These are phyloP conservation scores for Penicillium sp. DNA, from an alignment of 2,329 filamentous ascomycete genomes.

Conservation along the genomic window DNA sequence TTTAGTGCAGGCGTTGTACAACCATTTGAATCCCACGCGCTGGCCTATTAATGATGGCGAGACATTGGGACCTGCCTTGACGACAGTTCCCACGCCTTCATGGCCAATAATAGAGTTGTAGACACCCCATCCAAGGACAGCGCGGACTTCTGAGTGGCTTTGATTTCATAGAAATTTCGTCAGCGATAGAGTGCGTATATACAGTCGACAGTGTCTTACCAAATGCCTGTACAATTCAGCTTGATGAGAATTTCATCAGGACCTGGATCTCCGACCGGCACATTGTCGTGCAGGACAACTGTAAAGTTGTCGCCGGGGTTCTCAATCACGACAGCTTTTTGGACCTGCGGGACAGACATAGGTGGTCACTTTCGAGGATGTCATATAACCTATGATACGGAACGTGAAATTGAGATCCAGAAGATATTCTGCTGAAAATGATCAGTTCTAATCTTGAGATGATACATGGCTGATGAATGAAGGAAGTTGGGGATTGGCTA, in stretches of 20 bases:
- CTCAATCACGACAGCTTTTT: slow-evolving; percentile 25
- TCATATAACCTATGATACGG: too few species aligned
- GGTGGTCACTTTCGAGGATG: not conserved
- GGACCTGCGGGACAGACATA: slow-evolving; percentile 11
- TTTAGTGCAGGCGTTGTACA: slow-evolving; percentile 30
- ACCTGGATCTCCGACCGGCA: slow-evolving; percentile 22
- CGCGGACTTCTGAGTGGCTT: slow-evolving; percentile 33
- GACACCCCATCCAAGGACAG: slow-evolving; percentile 25
- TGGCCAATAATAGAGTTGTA: slow-evolving; percentile 35
- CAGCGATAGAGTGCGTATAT: not conserved
- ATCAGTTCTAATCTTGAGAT: not conserved
- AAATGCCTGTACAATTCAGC: slow-evolving; percentile 29
- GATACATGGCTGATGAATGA: not conserved
- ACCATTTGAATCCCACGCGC: slow-evolving; percentile 32
- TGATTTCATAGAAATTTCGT: not conserved
- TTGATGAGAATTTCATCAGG: slow-evolving; percentile 29
- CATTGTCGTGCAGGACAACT: slow-evolving; percentile 18
- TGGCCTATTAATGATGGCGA: slow-evolving; percentile 18
- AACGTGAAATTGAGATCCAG: not conserved
- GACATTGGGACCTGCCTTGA: slow-evolving; percentile 20
- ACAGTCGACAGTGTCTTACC: slow-evolving; percentile 14
- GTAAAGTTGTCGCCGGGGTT: slow-evolving; percentile 22
- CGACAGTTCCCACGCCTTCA: slow-evolving; percentile 31
- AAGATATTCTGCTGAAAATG: not conserved
- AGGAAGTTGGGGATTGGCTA: not conserved